Percentiles rank a stretch among this genome's conserved stretches.
Evolutionary conservation across 169 alveolate genomes (phyloP).

Genomic region (Plasmodium vinckei): DNA sequence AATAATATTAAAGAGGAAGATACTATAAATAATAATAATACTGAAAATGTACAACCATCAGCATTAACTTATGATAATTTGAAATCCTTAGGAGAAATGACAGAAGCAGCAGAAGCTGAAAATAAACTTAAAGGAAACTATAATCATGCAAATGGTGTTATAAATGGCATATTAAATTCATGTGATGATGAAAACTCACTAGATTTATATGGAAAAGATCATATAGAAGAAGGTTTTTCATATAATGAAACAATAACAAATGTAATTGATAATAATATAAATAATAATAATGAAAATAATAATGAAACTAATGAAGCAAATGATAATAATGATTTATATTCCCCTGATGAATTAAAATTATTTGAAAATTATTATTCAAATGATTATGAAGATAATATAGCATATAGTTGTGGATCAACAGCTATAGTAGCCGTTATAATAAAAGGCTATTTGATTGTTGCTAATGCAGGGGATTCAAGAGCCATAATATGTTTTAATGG

Average conservation of each 20-base stretch:
- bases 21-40: background rate
- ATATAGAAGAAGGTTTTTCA: conserved; percentile 25
- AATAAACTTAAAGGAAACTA: conserved; percentile 1
- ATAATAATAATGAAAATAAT: conserved; percentile 20
- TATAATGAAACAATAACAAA: conserved; percentile 62
- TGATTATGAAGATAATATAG: conserved; percentile 81
- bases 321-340: conserved; percentile 57
- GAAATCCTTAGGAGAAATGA: conserved; percentile 23
- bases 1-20: conserved; percentile 30
- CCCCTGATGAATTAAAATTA: conserved; percentile 53
- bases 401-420: conserved; percentile 91
- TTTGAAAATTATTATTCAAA: conserved; percentile 70
- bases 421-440: conserved; percentile 90
- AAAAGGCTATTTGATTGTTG: conserved; percentile 90
- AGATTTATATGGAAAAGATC: conserved; percentile 32
- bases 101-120: conserved; percentile 23
- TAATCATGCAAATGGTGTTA: background rate
- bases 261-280: conserved; percentile 68
- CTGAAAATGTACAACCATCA: conserved; percentile 14
- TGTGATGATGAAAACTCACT: conserved; percentile 30
- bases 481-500: conserved; percentile 95
- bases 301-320: conserved; percentile 28
- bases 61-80: conserved; percentile 70
- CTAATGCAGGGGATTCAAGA: conserved; percentile 99
- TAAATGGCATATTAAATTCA: conserved; percentile 8